Conservation (phyloP, 179 eudicot species). For the Vitellaria paradoxa region DNA sequence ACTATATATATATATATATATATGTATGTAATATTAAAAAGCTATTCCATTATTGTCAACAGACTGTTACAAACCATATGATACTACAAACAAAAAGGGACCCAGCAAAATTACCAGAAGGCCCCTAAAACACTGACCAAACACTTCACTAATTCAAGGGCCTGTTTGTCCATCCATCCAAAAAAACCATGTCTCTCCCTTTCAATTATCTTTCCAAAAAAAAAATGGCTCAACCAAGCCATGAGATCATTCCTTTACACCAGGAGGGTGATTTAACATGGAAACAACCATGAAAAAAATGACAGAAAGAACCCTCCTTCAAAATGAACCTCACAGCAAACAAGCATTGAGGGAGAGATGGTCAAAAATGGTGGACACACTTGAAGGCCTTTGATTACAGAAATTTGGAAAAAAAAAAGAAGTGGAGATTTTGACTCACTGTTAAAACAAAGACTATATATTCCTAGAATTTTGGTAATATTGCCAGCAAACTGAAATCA, state of each 20-base stretch:
- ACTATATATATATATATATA: neutral
- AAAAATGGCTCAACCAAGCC: constrained; percentile 25
- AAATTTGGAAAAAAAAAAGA: neutral
- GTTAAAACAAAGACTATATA: neutral
- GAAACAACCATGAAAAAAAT: constrained; percentile 48
- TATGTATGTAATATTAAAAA: no score
- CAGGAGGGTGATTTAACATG: constrained; percentile 50
- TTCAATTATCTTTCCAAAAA: constrained; percentile 6
- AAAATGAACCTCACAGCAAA: constrained; percentile 53
- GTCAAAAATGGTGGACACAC: constrained; percentile 17
- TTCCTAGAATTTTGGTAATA: no score
- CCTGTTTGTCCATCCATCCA: constrained; percentile 22
- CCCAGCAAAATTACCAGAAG: neutral
- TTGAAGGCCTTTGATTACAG: constrained; percentile 13
- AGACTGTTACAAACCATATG: neutral
- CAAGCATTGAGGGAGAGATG: constrained; percentile 18
- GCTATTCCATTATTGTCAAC: constrained; percentile 16
- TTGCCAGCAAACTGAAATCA: constrained; percentile 13
- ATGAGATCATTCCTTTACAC: constrained; percentile 43
- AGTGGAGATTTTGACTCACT: neutral
- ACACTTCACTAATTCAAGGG: constrained; percentile 7
- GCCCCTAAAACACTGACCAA: no score
- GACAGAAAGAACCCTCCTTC: constrained; percentile 39
- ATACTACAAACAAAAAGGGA: constrained; percentile 12
- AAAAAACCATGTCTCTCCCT: neutral